Percentiles rank a stretch among this genome's conserved stretches.
phyloP scores from a whole-genome alignment of 2,329 filamentous ascomycete genomes.

The Aspergillus niger region DNA sequence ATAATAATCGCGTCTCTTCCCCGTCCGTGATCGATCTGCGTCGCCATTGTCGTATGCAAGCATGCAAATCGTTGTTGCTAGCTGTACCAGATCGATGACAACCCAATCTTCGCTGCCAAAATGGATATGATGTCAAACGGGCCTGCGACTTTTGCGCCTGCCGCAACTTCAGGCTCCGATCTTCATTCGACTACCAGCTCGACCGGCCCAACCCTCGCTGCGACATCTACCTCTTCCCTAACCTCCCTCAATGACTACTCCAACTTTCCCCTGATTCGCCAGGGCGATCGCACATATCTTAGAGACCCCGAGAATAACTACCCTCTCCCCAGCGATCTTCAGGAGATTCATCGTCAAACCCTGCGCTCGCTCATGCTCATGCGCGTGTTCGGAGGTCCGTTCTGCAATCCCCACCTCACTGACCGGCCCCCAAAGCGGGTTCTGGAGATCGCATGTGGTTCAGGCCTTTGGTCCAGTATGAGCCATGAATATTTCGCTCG shows the following conservation, averaged over 20 bases:
- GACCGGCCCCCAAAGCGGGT: constrained; percentile 73
- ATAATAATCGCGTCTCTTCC: constrained; percentile 6
- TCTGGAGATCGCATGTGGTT: constrained; percentile 84
- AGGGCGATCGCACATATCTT: constrained; percentile 81
- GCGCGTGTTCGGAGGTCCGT: constrained; percentile 76
- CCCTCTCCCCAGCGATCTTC: constrained; percentile 83
- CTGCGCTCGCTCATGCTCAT: constrained; percentile 79
- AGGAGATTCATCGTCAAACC: constrained; percentile 84
- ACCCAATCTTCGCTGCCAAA: constrained; percentile 13
- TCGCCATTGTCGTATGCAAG: constrained; percentile 19
- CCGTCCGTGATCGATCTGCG: constrained; percentile 6
- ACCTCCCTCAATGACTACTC: constrained; percentile 41
- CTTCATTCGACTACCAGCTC: constrained; percentile 38
- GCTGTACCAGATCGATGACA: constrained; percentile 22
- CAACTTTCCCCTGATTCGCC: constrained; percentile 64
- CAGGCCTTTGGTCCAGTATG: constrained; percentile 85
- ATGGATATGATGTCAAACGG: constrained; percentile 37
- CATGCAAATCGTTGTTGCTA: constrained; percentile 27
- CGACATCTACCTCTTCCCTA: constrained; percentile 40
- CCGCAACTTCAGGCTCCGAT: constrained; percentile 36
- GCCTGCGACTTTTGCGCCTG: constrained; percentile 27
- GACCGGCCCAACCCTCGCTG: constrained; percentile 29
- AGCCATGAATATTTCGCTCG: constrained; percentile 78
- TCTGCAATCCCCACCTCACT: constrained; percentile 69
- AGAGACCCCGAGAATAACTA: constrained; percentile 72